Evolutionary conservation across 1,139 yeast genomes (phyloP).

Genomic region (Yamadazyma sp.): DNA sequence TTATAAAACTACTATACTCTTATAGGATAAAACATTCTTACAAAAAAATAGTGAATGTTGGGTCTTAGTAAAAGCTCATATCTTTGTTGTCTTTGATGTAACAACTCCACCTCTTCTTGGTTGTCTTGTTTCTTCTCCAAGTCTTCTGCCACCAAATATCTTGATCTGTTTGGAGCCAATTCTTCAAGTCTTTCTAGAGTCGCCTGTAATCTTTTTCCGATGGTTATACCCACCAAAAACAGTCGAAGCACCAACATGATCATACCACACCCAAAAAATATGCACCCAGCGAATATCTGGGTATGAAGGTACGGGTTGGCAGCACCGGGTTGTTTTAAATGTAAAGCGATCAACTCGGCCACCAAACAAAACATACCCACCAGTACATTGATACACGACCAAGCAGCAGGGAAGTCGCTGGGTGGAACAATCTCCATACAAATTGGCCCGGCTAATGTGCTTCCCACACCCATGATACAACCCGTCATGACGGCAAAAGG

Average conservation of each 20-base stretch:
- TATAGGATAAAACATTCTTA: conserved; percentile 26
- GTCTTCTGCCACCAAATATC: conserved; percentile 16
- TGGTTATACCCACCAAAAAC: conserved; percentile 24
- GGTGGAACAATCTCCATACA: conserved; percentile 55
- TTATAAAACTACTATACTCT: conserved; percentile 23
- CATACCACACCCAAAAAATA: conserved; percentile 34
- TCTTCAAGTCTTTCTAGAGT: conserved; percentile 7
- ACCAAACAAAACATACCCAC: conserved; percentile 46
- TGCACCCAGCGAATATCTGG: conserved; percentile 60
- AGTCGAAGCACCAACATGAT: conserved; percentile 33
- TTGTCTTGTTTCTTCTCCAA: conserved; percentile 9
- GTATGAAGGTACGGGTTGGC: conserved; percentile 54
- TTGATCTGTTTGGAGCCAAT: conserved; percentile 7
- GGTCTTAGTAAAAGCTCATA: conserved; percentile 19
- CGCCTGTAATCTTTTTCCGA: conserved; percentile 14
- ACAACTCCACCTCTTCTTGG: conserved; percentile 15
- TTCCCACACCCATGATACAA: conserved; percentile 58
- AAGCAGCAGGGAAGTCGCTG: conserved; percentile 53
- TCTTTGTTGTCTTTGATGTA: conserved; percentile 21
- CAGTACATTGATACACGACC: conserved; percentile 56
- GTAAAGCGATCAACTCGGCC: conserved; percentile 51
- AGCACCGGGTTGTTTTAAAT: conserved; percentile 29
- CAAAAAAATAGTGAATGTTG: conserved; percentile 12
- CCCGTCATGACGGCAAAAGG: conserved; percentile 58
- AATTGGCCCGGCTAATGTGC: conserved; percentile 60